Base-by-base conservation (phyloP, 805 yeast genomes). In the Cyberlindnera veronae region DNA sequence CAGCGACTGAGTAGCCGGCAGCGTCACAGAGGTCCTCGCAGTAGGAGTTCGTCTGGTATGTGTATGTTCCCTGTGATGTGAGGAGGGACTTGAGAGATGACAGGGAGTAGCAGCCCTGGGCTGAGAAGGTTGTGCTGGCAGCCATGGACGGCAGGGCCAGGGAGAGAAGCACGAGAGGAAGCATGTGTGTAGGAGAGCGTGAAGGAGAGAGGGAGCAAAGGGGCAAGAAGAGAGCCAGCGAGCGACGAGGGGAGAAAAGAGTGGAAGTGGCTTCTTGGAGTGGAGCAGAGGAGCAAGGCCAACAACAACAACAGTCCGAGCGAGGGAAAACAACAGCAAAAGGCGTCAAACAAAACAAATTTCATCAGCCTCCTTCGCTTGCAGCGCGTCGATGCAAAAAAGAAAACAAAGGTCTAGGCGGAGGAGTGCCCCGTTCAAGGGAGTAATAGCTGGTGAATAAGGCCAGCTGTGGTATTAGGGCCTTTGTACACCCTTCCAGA, bases 1-100 rank as follows among this genome's bases (percentile, higher is more conserved):
- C 89, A 30, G 72, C 73, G 15, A 71, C 67, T 16, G 66, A 62
- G 53, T 61, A 65, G 8, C 72, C 38, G 48, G 61, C 63, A 10
- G 71, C 36, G 40, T 61, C 50, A 62, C 96, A 82, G 46, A 67
- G 64, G 7, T 53, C 48, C 42, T 68, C 64, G 60, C 93, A 83
- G 54, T 75, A 64, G 7, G 72, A 66, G 14, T 78, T 72, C 8
- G 88, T 71, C 62, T 84, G 90, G 56, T 64, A 82, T 2, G 60
- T 63, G 57, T 74, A 75, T 3, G 68, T 52, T 22, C 82, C 85
- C 45, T 66, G 58, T 4, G 63, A 60, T 3, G 57, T 38, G 19
- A 66, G 49, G 1, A 51, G 45, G 2, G 55, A 28, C 34, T 44
- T 26, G 13, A 66, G 35, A 13, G 56, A 59, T 5, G 53, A 39